Conservation (phyloP, 768 basidiomycete species). For the Clathrus columnatus region DNA sequence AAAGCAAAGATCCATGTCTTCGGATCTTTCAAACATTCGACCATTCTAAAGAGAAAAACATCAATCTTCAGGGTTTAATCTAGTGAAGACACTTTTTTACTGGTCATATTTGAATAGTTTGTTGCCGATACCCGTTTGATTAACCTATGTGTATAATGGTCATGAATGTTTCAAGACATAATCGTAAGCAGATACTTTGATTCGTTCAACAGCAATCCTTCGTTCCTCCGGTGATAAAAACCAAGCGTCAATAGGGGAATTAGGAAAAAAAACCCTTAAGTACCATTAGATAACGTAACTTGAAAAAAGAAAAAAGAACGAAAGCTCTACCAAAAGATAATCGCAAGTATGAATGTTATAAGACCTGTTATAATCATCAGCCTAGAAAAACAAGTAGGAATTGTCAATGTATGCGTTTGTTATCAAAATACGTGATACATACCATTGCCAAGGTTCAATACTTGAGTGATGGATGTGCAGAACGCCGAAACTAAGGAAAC, state of each 20-base stretch:
- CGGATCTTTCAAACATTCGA: slow-evolving; percentile 56
- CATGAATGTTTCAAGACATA: not conserved
- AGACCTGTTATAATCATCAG: slow-evolving; percentile 63
- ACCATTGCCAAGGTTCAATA: slow-evolving; percentile 75
- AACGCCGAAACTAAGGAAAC: slow-evolving; percentile 61
- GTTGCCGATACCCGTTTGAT: slow-evolving; percentile 78
- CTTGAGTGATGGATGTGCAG: slow-evolving; percentile 48
- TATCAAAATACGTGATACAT: slow-evolving; percentile 15
- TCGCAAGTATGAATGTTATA: slow-evolving; percentile 44
- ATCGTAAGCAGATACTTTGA: slow-evolving; percentile 36
- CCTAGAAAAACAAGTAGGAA: slow-evolving; percentile 34
- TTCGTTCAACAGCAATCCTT: slow-evolving; percentile 48
- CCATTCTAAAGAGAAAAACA: slow-evolving; percentile 36
- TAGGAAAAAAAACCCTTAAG: slow-evolving; percentile 61
- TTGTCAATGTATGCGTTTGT: not conserved
- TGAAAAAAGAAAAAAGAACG: not conserved
- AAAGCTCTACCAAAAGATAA: slow-evolving; percentile 49
- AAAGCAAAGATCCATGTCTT: slow-evolving; percentile 75
- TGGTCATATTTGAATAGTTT: slow-evolving; percentile 76
- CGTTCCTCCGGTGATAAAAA: slow-evolving; percentile 64
- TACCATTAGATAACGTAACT: not conserved
- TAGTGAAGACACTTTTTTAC: slow-evolving; percentile 28
- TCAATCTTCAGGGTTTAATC: not conserved
- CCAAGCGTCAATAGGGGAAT: slow-evolving; percentile 68
- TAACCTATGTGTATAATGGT: slow-evolving; percentile 36